A percentile compares a stretch with the other conserved stretches of the same genome.
Conservation (phyloP, 345 rosid species). For the Salix koriyanagi region DNA sequence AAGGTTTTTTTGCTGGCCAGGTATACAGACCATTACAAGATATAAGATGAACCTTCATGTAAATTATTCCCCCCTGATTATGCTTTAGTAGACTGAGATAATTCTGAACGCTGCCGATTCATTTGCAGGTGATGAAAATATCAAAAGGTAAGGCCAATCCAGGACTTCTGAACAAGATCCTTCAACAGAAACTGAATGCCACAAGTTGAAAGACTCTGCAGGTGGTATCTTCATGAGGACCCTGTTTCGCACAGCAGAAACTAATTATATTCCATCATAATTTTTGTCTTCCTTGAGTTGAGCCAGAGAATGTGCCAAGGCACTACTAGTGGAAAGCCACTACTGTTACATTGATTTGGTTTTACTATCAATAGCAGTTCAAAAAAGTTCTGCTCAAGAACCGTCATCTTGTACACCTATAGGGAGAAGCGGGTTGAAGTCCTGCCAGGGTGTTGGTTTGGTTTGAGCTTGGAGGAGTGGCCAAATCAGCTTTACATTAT, state of each 20-base stretch:
- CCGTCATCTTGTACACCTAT: background rate
- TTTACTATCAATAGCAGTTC: background rate
- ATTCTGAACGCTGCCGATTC: background rate
- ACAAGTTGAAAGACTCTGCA: conserved; percentile 31
- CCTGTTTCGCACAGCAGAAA: background rate
- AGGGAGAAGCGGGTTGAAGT: background rate
- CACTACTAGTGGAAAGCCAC: background rate
- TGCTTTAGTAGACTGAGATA: no score
- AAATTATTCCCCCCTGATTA: background rate
- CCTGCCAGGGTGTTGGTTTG: background rate
- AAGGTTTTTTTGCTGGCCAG: conserved; percentile 93
- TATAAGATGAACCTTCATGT: background rate
- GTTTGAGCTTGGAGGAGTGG: background rate
- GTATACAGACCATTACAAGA: conserved; percentile 28
- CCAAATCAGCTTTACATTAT: background rate
- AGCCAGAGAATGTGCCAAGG: background rate
- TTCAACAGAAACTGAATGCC: conserved; percentile 62
- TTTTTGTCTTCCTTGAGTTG: background rate
- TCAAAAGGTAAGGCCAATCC: conserved; percentile 94
- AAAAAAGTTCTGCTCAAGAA: background rate
- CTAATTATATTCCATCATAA: background rate
- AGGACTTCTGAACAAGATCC: conserved; percentile 75
- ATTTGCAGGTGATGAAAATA: conserved; percentile 77
- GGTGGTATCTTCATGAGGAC: background rate
- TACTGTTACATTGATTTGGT: background rate